These are phyloP conservation scores for Thalassia testudinum DNA, from an alignment of 116 monocot genomes.

Conservation along the genomic window DNA sequence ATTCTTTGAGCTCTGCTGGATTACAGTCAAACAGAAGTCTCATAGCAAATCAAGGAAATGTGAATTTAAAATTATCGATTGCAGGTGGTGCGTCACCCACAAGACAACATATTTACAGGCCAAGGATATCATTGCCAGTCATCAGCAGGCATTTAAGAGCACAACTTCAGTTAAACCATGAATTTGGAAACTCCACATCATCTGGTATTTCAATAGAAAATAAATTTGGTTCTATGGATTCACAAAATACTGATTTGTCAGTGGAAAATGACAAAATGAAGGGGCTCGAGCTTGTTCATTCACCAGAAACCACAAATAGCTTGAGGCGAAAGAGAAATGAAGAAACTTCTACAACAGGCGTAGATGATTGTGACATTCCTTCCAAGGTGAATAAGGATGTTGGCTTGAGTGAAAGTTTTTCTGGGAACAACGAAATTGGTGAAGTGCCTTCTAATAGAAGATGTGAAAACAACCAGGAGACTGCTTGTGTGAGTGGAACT, in stretches of 20 bases:
- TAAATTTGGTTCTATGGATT: neutral
- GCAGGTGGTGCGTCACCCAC: slow-evolving; percentile 76
- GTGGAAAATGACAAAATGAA: neutral
- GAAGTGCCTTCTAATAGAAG: too few species aligned
- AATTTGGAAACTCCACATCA: slow-evolving; percentile 1
- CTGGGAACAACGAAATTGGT: too few species aligned
- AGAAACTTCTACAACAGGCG: slow-evolving; percentile 5
- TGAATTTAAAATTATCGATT: slow-evolving; percentile 54
- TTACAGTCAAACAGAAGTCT: neutral
- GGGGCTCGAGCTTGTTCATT: slow-evolving; percentile 1
- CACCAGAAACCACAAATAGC: slow-evolving; percentile 11
- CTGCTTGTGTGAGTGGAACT: too few species aligned
- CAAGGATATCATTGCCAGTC: slow-evolving; percentile 73
- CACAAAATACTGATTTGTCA: neutral
- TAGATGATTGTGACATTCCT: neutral
- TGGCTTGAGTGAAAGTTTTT: too few species aligned
- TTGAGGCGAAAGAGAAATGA: slow-evolving; percentile 59
- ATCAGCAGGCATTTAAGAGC: slow-evolving; percentile 69
- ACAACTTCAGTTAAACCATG: slow-evolving; percentile 17
- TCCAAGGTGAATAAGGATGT: neutral
- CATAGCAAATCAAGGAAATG: slow-evolving; percentile 6
- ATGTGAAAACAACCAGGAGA: too few species aligned
- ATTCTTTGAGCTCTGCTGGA: too few species aligned
- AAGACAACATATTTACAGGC: slow-evolving; percentile 52
- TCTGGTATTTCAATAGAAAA: neutral